Base-by-base conservation (phyloP, 2,329 filamentous ascomycete genomes). In the Fusarium proliferatum region DNA sequence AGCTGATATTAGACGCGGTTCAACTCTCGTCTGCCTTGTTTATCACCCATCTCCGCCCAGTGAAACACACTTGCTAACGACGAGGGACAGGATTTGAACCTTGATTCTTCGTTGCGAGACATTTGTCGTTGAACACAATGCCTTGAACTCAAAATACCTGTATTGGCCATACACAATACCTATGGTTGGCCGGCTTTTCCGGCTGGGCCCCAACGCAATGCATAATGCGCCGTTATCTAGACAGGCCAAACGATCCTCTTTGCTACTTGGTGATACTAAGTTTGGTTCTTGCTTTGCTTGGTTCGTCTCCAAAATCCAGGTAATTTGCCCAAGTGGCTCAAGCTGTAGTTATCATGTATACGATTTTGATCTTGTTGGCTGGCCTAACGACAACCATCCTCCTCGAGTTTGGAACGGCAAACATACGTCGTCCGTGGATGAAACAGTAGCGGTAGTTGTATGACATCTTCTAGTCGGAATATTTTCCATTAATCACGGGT, bases 121-220 rank as follows among this genome's bases (percentile, higher is more conserved):
- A 64, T 42, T 56, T 42, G 58, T 57, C 34, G 36, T 49, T 51
- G 36, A 51, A 66, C 9, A 41, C 30, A 55, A 51, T 45, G 51
- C 56, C 34, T 56, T 60, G 43, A 73, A 74, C 71, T 74, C 56
- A 72, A 68, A 73, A 72, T 72, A 33, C 33, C 41, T 30, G 33
- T 57, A 62, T 58, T 43, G 58, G 41, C 34, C 61, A 43, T 30
- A 66, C 34, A 42, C 36, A 45, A 42, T 56, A 41, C 57, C 52
- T 34, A 67, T 30, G 42, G 48, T 52, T 36, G 39, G 45, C 70
- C 66, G 70, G 56, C 53, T 59, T 55, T 73, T 64, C 71, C 63
- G 71, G 56, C 38, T 61, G 34, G 28, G 49, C 17, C 58, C 42
- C 51, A 70, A 49, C 66, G 28, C 30, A 70, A 64, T 38, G 41